Conservation (phyloP, 306 rosid genomes). For the Trifolium pratense region DNA sequence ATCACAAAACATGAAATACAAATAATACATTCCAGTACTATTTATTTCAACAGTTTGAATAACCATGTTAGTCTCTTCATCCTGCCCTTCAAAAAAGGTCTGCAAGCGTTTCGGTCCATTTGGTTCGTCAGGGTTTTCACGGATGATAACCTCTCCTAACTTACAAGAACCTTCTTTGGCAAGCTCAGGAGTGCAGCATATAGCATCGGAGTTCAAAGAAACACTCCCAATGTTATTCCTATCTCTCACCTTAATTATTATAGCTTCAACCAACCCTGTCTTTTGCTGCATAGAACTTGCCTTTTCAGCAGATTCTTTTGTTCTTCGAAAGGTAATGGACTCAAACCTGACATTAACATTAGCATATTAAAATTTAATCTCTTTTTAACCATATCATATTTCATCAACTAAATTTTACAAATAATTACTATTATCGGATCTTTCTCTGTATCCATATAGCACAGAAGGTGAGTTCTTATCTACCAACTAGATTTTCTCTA, state of each 20-base stretch:
- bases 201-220: slow-evolving; percentile 64
- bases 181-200: slow-evolving; percentile 76
- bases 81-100: slow-evolving; percentile 68
- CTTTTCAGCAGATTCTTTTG: slow-evolving; percentile 59
- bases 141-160: slow-evolving; percentile 77
- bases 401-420: slow-evolving; percentile 16
- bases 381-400: background rate
- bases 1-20: slow-evolving; percentile 81
- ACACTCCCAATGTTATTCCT: slow-evolving; percentile 70
- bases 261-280: slow-evolving; percentile 77
- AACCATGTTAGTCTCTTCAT: slow-evolving; percentile 64
- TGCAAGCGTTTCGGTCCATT: slow-evolving; percentile 64
- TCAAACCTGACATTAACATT: slow-evolving; percentile 59
- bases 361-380: slow-evolving; percentile 25
- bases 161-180: slow-evolving; percentile 70
- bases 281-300: slow-evolving; percentile 72
- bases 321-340: slow-evolving; percentile 64
- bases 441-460: background rate
- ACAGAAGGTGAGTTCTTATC: background rate
- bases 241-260: slow-evolving; percentile 62
- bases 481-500: background rate
- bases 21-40: slow-evolving; percentile 75
- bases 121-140: slow-evolving; percentile 51
- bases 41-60: slow-evolving; percentile 58
- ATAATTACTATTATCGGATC: background rate